Evolutionary conservation across 2,329 filamentous ascomycete genomes (phyloP).

Genomic region (Chaetomium sp.): DNA sequence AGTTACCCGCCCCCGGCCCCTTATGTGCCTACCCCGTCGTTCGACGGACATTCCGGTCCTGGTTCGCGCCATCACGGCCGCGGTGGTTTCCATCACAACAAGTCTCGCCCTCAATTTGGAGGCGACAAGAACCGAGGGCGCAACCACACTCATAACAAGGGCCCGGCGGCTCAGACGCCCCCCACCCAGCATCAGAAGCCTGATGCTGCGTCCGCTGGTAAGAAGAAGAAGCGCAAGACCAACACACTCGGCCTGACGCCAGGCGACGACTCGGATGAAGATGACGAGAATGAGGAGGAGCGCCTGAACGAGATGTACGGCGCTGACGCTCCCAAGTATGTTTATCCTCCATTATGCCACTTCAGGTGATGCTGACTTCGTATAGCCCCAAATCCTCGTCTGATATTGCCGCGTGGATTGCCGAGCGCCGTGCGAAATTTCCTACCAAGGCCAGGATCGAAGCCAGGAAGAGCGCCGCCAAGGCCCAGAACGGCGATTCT

Average conservation of each 20-base stretch:
- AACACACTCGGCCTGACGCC: conserved; percentile 73
- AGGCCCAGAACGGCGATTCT: conserved; percentile 49
- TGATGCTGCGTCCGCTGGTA: conserved; percentile 54
- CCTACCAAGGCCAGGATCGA: conserved; percentile 74
- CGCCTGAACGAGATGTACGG: conserved; percentile 57
- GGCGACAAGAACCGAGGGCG: conserved; percentile 45
- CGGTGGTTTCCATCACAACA: conserved; percentile 44
- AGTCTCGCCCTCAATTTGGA: conserved; percentile 43
- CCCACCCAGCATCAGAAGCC: conserved; percentile 50
- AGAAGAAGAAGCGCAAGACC: conserved; percentile 72
- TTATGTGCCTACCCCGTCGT: conserved; percentile 36
- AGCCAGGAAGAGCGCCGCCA: conserved; percentile 59
- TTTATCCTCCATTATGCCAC: conserved; percentile 29
- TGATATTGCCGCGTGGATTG: conserved; percentile 79
- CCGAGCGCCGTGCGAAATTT: conserved; percentile 76
- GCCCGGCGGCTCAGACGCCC: conserved; percentile 34
- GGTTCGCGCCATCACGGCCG: conserved; percentile 43
- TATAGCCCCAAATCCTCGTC: conserved; percentile 49
- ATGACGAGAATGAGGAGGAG: conserved; percentile 71
- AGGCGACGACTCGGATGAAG: conserved; percentile 66
- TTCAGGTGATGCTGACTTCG: neutral
- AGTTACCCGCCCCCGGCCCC: conserved; percentile 44
- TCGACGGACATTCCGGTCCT: conserved; percentile 40
- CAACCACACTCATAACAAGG: conserved; percentile 39
- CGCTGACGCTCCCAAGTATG: conserved; percentile 58